phyloP scores from a whole-genome alignment of 129 eudicot genomes.

The Pseudognaphalium luteoalbum region DNA sequence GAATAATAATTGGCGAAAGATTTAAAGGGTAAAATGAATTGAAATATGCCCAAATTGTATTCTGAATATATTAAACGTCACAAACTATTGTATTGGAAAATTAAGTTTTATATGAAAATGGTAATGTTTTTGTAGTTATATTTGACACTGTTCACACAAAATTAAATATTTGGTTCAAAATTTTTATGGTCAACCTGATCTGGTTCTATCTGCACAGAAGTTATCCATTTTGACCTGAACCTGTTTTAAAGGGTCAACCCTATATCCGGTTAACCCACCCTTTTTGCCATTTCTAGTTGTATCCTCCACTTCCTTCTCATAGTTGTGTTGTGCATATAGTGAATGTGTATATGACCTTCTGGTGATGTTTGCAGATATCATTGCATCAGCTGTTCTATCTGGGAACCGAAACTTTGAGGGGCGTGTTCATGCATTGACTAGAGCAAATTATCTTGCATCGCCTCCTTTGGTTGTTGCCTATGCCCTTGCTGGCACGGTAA shows the following conservation, averaged over 20 bases:
- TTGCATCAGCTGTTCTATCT: conserved; percentile 96
- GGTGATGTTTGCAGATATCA: conserved; percentile 59
- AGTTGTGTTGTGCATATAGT: neutral
- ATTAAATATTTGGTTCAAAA: neutral
- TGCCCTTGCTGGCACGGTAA: conserved; percentile 99
- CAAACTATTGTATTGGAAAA: neutral
- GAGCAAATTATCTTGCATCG: conserved; percentile 98
- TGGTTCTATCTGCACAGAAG: neutral
- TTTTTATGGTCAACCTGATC: neutral
- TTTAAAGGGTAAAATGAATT: neutral
- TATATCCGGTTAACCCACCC: neutral
- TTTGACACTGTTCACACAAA: neutral
- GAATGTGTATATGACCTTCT: conserved; percentile 5
- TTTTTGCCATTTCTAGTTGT: neutral
- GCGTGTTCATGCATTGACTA: conserved; percentile 90
- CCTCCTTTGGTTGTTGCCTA: conserved; percentile 99
- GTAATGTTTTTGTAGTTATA: neutral
- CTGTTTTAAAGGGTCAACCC: neutral
- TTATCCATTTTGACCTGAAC: neutral
- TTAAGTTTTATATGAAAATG: neutral
- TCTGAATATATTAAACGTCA: neutral
- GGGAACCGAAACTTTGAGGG: conserved; percentile 97
- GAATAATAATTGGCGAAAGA: neutral
- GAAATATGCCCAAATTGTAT: neutral
- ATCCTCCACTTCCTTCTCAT: neutral